Evolutionary conservation across 2,329 filamentous ascomycete genomes (phyloP).

Genomic region (Fusarium sulawesiense): DNA sequence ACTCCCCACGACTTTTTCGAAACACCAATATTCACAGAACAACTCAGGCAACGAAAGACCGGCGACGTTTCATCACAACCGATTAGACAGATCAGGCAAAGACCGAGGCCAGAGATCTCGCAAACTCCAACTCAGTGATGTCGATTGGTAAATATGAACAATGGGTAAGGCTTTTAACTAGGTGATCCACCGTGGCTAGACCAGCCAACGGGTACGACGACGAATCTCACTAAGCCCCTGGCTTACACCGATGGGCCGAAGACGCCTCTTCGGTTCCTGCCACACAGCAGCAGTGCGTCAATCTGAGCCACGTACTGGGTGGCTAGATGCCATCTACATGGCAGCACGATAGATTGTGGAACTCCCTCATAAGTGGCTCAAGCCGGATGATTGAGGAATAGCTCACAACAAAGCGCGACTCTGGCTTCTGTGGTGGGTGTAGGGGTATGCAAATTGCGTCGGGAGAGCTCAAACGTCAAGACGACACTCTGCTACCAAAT

Average conservation of each 20-base stretch:
- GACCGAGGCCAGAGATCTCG: conserved; percentile 84
- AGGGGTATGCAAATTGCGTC: neutral
- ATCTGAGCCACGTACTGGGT: neutral
- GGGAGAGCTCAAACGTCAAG: neutral
- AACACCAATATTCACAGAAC: conserved; percentile 62
- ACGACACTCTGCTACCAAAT: neutral
- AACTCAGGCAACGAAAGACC: conserved; percentile 63
- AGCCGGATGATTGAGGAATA: neutral
- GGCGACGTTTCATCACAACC: conserved; percentile 63
- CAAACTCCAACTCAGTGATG: conserved; percentile 94
- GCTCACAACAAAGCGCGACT: neutral
- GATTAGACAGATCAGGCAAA: conserved; percentile 65
- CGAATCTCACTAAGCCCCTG: conserved; percentile 1
- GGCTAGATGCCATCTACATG: neutral
- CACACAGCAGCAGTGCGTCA: neutral
- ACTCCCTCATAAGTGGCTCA: neutral
- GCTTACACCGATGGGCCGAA: neutral
- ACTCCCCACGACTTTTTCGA: conserved; percentile 16
- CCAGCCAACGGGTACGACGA: conserved; percentile 19
- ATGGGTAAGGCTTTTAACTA: conserved; percentile 33
- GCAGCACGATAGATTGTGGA: neutral
- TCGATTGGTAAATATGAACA: conserved; percentile 83
- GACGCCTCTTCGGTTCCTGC: neutral
- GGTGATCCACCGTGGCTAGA: conserved; percentile 21
- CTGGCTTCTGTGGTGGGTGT: neutral